phyloP scores from a whole-genome alignment of 768 basidiomycete genomes.

The Naganishia randhawae region DNA sequence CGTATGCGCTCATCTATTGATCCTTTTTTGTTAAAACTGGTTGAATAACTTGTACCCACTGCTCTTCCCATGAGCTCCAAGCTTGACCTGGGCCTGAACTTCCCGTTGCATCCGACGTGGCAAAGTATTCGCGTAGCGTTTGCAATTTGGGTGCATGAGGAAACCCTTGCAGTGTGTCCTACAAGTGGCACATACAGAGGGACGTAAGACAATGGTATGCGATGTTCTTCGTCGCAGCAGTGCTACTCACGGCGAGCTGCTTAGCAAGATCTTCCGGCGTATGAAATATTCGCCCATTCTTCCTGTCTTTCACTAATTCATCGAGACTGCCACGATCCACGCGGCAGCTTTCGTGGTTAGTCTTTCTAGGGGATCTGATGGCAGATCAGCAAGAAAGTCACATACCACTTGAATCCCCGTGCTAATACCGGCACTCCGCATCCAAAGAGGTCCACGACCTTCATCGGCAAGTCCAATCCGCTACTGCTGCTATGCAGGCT shows the following conservation, averaged over 20 bases:
- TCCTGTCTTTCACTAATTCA: slow-evolving; percentile 78
- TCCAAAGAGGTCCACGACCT: slow-evolving; percentile 99
- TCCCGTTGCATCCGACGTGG: slow-evolving; percentile 28
- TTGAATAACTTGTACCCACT: slow-evolving; percentile 69
- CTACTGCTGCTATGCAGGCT: slow-evolving; percentile 88
- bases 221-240: neutral
- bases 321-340: slow-evolving; percentile 58
- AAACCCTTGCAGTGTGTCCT: slow-evolving; percentile 64
- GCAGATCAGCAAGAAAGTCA: slow-evolving; percentile 5
- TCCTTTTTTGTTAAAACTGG: slow-evolving; percentile 55
- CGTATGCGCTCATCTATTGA: neutral
- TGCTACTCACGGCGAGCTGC: slow-evolving; percentile 56
- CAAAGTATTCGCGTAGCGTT: slow-evolving; percentile 58
- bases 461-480: slow-evolving; percentile 92
- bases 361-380: too few relatives aligned
- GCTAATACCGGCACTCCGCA: slow-evolving; percentile 92
- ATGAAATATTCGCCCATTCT: slow-evolving; percentile 78
- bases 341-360: too few relatives aligned
- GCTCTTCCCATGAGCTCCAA: slow-evolving; percentile 79
- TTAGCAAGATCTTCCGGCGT: slow-evolving; percentile 64
- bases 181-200: slow-evolving; percentile 20
- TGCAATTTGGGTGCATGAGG: slow-evolving; percentile 59
- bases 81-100: slow-evolving; percentile 51
- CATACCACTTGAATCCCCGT: slow-evolving; percentile 78
- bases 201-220: neutral